phyloP scores from a whole-genome alignment of 75 land plant species.

The Larix kaempferi region DNA sequence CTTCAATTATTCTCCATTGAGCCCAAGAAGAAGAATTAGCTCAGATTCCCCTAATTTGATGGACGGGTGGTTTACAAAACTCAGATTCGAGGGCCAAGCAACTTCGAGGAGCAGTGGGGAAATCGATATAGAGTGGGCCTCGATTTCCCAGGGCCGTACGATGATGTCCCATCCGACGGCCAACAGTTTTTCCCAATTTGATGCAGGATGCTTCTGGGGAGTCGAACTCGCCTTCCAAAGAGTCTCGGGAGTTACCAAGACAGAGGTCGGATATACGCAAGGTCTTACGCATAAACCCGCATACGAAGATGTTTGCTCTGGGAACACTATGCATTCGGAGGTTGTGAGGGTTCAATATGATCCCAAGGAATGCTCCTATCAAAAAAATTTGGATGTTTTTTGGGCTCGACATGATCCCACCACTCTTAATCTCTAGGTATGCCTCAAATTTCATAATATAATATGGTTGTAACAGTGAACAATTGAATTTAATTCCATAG shows the following conservation, averaged over 20 bases:
- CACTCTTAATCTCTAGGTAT: slow-evolving; percentile 66
- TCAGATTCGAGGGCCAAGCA: no score
- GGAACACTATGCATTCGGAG: slow-evolving; percentile 40
- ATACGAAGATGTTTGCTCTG: slow-evolving; percentile 51
- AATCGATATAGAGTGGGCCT: no score
- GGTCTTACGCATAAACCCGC: slow-evolving; percentile 45
- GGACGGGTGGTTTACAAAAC: no score
- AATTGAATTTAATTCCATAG: no score
- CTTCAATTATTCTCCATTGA: no score
- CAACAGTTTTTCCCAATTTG: slow-evolving; percentile 64
- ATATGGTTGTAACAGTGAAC: no score
- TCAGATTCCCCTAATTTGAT: no score
- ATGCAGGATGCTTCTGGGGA: slow-evolving; percentile 82
- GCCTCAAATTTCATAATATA: no score
- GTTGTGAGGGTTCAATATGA: slow-evolving; percentile 68
- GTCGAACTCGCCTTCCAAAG: slow-evolving; percentile 72
- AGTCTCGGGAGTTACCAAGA: slow-evolving; percentile 43
- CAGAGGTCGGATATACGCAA: slow-evolving; percentile 73
- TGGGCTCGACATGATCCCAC: slow-evolving; percentile 75
- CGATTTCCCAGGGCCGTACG: slow-evolving; percentile 25
- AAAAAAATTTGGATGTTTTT: slow-evolving; percentile 32
- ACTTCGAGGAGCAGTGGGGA: no score
- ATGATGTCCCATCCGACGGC: slow-evolving; percentile 37
- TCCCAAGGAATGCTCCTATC: slow-evolving; percentile 41
- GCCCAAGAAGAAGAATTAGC: no score